Evolutionary conservation across 306 rosid species (phyloP).

Genomic region (Gastrolobium villosum): DNA sequence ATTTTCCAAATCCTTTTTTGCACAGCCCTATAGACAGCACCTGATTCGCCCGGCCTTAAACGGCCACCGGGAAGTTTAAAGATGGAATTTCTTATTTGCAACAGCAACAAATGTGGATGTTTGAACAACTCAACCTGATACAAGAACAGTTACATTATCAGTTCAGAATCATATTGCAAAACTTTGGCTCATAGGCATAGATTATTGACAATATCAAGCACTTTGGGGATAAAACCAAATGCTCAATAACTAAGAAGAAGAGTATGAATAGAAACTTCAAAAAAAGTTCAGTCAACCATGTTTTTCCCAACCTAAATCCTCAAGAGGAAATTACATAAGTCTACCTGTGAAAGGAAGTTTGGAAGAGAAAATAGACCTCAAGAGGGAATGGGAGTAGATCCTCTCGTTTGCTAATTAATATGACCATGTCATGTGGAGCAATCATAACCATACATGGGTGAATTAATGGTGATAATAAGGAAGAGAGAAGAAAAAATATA

Average conservation of each 20-base stretch:
- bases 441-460: too few relatives aligned
- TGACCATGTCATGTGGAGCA: too few relatives aligned
- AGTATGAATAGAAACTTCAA: constrained; percentile 14
- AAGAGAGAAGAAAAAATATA: too few relatives aligned
- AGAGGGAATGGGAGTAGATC: constrained; percentile 2
- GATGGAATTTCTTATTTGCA: constrained; percentile 80
- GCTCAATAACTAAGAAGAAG: not conserved
- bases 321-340: not conserved
- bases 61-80: constrained; percentile 95
- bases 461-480: too few relatives aligned
- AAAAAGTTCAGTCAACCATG: constrained; percentile 18
- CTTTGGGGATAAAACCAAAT: not conserved
- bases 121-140: constrained; percentile 92
- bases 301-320: constrained; percentile 9
- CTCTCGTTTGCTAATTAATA: too few relatives aligned
- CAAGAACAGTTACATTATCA: constrained; percentile 35
- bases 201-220: constrained; percentile 9
- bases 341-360: not conserved
- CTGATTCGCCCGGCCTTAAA: constrained; percentile 88
- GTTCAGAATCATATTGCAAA: constrained; percentile 19
- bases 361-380: constrained; percentile 1
- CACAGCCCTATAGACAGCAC: constrained; percentile 41
- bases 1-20: not conserved
- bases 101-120: constrained; percentile 84
- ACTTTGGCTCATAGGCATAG: not conserved